These are phyloP conservation scores for Smittium mucronatum DNA, from an alignment of 371 early-diverging fungal species.

Conservation along the genomic window DNA sequence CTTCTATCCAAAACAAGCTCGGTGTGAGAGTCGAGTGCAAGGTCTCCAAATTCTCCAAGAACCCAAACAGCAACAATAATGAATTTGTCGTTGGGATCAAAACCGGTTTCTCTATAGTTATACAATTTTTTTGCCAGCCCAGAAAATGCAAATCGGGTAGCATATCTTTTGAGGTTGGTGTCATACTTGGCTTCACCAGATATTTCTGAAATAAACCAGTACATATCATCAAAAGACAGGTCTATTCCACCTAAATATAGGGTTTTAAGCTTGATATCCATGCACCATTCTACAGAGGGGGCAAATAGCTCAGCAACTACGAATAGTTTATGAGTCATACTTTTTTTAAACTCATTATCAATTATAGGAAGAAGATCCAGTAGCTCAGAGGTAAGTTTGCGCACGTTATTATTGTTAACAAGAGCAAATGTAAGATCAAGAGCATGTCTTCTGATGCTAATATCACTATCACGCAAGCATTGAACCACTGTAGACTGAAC, in stretches of 20 bases:
- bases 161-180: conserved; percentile 59
- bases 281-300: conserved; percentile 68
- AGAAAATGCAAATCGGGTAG: conserved; percentile 61
- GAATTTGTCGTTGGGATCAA: conserved; percentile 57
- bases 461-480: conserved; percentile 88
- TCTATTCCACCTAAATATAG: conserved; percentile 53
- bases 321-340: conserved; percentile 78
- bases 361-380: conserved; percentile 81
- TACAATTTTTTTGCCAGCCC: conserved; percentile 50
- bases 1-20: not conserved
- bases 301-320: conserved; percentile 71
- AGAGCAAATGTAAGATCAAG: conserved; percentile 90
- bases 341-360: conserved; percentile 78
- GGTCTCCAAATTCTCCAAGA: conserved; percentile 92
- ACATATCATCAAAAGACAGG: conserved; percentile 68
- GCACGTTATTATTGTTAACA: conserved; percentile 81
- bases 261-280: conserved; percentile 86
- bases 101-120: conserved; percentile 20
- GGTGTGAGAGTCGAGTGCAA: conserved; percentile 36
- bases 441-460: conserved; percentile 92
- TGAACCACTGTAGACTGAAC: conserved; percentile 91
- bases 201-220: conserved; percentile 48
- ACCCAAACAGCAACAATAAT: conserved; percentile 88
- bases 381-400: conserved; percentile 84
- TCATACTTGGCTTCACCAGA: conserved; percentile 43